Evolutionary conservation across 768 basidiomycete species (phyloP), one percentile per base, ranked within the genome.

Genomic region (Suillus brevipes): DNA sequence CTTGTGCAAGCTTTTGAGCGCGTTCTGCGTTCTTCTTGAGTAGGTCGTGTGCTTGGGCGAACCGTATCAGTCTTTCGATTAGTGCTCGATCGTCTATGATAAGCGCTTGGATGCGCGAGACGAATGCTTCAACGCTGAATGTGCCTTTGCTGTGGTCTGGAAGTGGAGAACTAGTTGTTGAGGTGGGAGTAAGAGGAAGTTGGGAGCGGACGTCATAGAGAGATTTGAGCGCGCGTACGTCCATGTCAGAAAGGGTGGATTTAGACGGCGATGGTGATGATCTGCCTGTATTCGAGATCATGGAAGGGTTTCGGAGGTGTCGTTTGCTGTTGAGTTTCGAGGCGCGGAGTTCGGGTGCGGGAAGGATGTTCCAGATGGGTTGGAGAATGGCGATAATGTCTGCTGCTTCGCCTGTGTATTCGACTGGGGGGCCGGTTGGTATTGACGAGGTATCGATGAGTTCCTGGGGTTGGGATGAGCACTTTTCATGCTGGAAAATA

Each of bases 11-110:
- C 77, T 94, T 94, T 81, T 95, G 91, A 25, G 94, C 95, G 58
- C 94, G 83, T 72, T 94, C 94, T 23, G 94, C 94, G 72, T 95
- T 95, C 79, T 89, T 91, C 84, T 95, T 97, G 66, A 97, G 83
- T 68, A 96, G 72, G 68, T 97, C 95, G 65, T 96, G 91, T 59
- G 94, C 92, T 75, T 93, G 89, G 2, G 92, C 95, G 69, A 94
- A 91, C 31, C 93, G 87, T 60, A 94, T 80, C 45, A 95, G 79
- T 38, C 95, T 85, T 75, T 94, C 91, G 66, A 95, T 93, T 65
- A 98, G 78, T 23, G 90, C 83, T 31, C 88, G 86, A 70, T 96
- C 94, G 75, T 97, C 97, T 40, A 84, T 81, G 61, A 97, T 82
- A 64, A 97, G 82, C 3, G 91, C 89, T 70, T 91, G 89, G 53